phyloP scores from a whole-genome alignment of 495 filamentous ascomycete species.

The Chaetomium cochliodes region DNA sequence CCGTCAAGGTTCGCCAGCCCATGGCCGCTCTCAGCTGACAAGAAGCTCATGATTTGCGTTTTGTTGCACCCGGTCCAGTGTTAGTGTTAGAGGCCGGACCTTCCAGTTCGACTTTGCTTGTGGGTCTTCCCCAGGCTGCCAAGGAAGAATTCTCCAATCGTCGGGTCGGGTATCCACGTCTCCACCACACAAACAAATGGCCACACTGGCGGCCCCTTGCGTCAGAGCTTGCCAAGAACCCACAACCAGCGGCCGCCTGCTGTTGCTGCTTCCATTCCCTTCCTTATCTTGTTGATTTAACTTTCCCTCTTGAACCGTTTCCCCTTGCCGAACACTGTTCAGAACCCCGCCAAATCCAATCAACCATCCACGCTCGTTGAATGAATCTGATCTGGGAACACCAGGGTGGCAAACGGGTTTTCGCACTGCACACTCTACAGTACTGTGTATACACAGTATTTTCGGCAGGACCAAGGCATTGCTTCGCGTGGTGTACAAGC shows the following conservation, averaged over 20 bases:
- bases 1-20: not conserved
- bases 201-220: slow-evolving; percentile 17
- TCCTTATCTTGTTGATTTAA: slow-evolving; percentile 3
- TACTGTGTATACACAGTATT: too few relatives aligned
- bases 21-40: slow-evolving; percentile 4
- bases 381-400: not conserved
- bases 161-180: slow-evolving; percentile 14
- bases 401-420: not conserved
- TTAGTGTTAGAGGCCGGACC: not conserved
- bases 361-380: slow-evolving; percentile 6
- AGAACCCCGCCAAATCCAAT: slow-evolving; percentile 4
- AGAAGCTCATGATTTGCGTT: not conserved
- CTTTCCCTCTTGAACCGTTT: too few relatives aligned
- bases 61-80: not conserved
- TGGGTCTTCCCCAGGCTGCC: slow-evolving; percentile 14
- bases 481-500: not conserved
- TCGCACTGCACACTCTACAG: slow-evolving; percentile 5
- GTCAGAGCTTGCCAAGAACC: slow-evolving; percentile 23
- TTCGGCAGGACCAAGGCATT: not conserved
- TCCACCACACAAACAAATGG: slow-evolving; percentile 26
- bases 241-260: not conserved
- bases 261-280: slow-evolving; percentile 17
- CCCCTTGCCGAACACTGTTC: not conserved
- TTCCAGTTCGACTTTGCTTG: not conserved
- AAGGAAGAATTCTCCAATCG: slow-evolving; percentile 10